Conservation (phyloP, 208 protist species). For the Leishmania tropica region DNA sequence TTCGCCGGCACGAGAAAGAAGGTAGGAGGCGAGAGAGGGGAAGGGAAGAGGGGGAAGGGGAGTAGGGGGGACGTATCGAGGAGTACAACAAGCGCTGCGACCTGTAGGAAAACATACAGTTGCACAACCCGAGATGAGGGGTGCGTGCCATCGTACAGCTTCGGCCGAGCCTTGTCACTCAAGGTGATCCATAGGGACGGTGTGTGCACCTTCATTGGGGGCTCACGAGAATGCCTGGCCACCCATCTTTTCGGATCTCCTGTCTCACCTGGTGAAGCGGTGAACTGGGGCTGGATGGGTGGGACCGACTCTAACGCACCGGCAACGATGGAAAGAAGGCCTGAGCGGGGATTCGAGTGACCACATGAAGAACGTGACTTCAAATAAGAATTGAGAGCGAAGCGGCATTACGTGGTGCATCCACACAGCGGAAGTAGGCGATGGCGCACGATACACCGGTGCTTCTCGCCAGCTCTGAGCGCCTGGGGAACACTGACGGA, state of each 20-base stretch:
- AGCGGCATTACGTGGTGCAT: neutral
- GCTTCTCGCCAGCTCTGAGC: neutral
- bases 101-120: neutral
- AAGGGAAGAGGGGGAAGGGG: neutral
- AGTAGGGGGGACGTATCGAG: neutral
- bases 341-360: neutral
- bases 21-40: neutral
- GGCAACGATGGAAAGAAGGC: neutral
- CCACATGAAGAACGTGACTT: neutral
- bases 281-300: neutral
- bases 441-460: neutral
- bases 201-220: neutral
- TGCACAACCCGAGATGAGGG: no score
- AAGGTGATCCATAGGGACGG: neutral
- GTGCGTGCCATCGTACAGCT: neutral
- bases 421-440: neutral
- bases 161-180: neutral
- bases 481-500: neutral
- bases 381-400: neutral
- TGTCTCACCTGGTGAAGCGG: neutral
- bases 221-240: neutral
- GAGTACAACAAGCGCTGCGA: neutral
- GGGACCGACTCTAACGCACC: neutral
- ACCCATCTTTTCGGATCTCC: neutral
- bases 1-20: neutral